Evolutionary conservation across 306 rosid genomes (phyloP).

Genomic region (Pyrus bretschneideri): DNA sequence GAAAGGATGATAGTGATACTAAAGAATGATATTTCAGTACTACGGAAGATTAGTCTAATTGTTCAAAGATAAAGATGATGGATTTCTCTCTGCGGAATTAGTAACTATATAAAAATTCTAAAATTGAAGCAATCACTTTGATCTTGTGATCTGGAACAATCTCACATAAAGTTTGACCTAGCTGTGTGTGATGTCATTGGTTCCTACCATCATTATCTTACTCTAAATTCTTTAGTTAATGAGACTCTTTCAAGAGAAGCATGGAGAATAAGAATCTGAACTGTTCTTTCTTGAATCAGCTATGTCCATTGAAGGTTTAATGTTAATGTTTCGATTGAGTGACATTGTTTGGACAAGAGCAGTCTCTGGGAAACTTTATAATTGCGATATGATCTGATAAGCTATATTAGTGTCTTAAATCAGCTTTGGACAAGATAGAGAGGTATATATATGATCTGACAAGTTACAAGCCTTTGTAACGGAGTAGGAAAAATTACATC

Average conservation of each 20-base stretch:
- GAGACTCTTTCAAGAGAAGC: not conserved
- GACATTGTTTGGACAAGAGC: not conserved
- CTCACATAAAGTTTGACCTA: not conserved
- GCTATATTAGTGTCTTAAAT: not conserved
- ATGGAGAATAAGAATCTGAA: not conserved
- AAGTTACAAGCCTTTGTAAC: not conserved
- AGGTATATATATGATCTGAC: not conserved
- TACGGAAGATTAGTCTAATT: not conserved
- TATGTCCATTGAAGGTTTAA: not conserved
- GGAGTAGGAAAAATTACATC: not conserved
- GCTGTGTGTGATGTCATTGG: not conserved
- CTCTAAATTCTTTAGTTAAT: not conserved
- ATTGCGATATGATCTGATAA: not conserved
- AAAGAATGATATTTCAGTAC: not conserved
- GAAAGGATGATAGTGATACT: not conserved
- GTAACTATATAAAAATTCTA: not conserved
- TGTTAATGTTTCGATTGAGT: not conserved
- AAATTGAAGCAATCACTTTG: not conserved
- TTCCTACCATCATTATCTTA: not conserved
- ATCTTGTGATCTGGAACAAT: not conserved
- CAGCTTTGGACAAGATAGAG: not conserved
- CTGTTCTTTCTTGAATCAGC: not conserved
- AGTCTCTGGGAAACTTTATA: not conserved
- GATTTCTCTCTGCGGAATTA: not conserved
- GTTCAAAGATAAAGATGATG: not conserved